phyloP scores from a whole-genome alignment of 169 alveolate species.

The Babesia sp. region DNA sequence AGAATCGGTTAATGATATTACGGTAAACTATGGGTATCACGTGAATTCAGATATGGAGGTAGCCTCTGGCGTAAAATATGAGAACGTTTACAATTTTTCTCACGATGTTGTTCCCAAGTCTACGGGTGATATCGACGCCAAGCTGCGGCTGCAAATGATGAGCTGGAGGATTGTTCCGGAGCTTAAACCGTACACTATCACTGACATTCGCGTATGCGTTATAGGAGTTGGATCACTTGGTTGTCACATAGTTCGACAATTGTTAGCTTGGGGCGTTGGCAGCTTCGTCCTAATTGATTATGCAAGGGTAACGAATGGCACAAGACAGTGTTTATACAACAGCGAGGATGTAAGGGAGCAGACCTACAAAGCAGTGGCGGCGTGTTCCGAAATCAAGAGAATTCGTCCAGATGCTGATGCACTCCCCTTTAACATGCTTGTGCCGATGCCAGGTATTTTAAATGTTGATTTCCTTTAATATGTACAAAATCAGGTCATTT shows the following conservation, averaged over 20 bases:
- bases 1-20: background rate
- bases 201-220: conserved; percentile 54
- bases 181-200: conserved; percentile 56
- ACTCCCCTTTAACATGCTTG: conserved; percentile 37
- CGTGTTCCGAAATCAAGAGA: conserved; percentile 55
- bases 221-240: conserved; percentile 80
- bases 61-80: background rate
- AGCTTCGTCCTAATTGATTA: conserved; percentile 64
- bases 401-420: conserved; percentile 70
- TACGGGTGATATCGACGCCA: conserved; percentile 55
- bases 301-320: conserved; percentile 64
- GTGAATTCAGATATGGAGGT: background rate
- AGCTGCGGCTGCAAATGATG: conserved; percentile 69
- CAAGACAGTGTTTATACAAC: conserved; percentile 71
- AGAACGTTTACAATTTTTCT: conserved; percentile 15
- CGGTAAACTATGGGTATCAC: conserved; percentile 8
- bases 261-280: conserved; percentile 75
- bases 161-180: conserved; percentile 72
- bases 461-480: background rate
- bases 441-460: conserved; percentile 78
- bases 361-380: conserved; percentile 64
- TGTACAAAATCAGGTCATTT: conserved; percentile 17
- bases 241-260: conserved; percentile 67
- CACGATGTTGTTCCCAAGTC: conserved; percentile 47
- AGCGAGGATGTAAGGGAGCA: conserved; percentile 24